Conservation (phyloP, 2,329 filamentous ascomycete genomes). For the Neocatenulostroma microsporum region DNA sequence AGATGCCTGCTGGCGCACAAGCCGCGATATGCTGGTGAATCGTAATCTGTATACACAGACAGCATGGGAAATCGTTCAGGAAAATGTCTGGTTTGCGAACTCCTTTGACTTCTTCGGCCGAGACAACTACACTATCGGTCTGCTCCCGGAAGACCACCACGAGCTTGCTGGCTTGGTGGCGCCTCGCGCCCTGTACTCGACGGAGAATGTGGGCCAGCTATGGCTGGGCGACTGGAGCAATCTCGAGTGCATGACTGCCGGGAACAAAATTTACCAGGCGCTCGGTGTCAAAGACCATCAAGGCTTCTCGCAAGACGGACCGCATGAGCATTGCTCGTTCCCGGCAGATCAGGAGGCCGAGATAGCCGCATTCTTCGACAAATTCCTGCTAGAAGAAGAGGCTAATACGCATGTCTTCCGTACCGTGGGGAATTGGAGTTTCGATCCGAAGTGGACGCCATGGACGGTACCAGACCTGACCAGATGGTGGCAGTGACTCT, state of each 20-base stretch:
- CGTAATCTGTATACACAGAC: conserved; percentile 4
- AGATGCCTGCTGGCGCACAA: conserved; percentile 8
- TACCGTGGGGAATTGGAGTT: conserved; percentile 4
- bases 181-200: conserved; percentile 5
- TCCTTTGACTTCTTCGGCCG: conserved; percentile 7
- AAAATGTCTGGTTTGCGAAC: conserved; percentile 9
- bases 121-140: conserved; percentile 7
- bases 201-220: conserved; percentile 3
- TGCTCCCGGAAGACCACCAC: conserved; percentile 6
- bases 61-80: conserved; percentile 5
- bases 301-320: conserved; percentile 5
- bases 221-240: conserved; percentile 4
- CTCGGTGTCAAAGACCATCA: conserved; percentile 1
- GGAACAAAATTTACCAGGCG: conserved; percentile 3
- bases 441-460: conserved; percentile 5
- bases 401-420: conserved; percentile 3
- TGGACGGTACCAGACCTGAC: conserved; percentile 5
- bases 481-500: too few species aligned
- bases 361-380: conserved; percentile 2
- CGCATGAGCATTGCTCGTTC: conserved; percentile 5
- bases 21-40: conserved; percentile 8
- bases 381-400: conserved; percentile 4
- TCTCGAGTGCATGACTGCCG: conserved; percentile 5
- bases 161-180: conserved; percentile 7
- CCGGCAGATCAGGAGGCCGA: conserved; percentile 3